Conservation (phyloP, 257 asterid genomes). For the Solanum pimpinellifolium region DNA sequence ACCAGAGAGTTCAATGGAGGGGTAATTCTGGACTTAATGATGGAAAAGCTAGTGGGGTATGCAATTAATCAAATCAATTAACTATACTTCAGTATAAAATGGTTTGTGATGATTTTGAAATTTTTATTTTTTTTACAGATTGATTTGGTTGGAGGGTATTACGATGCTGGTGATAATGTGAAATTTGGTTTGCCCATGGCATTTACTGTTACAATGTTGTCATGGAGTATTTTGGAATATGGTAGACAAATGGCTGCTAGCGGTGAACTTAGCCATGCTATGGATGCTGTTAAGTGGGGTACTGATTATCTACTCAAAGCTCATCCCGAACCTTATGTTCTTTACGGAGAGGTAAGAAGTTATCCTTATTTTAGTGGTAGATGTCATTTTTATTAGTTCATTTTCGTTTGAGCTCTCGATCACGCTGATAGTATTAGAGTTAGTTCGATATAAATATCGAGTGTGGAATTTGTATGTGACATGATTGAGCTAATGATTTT, state of each 20-base stretch:
- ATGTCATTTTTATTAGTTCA: no score
- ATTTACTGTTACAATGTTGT: slow-evolving; percentile 84
- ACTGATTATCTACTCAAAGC: slow-evolving; percentile 95
- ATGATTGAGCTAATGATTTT: not conserved
- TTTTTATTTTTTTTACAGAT: slow-evolving; percentile 31
- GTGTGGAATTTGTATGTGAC: not conserved
- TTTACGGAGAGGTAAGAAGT: slow-evolving; percentile 55
- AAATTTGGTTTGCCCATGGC: slow-evolving; percentile 98
- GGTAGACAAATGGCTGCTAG: slow-evolving; percentile 61
- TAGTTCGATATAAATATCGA: not conserved
- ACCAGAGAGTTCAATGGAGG: slow-evolving; percentile 84
- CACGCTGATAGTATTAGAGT: fast-evolving
- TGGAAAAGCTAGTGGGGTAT: slow-evolving; percentile 78
- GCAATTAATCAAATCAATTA: not conserved
- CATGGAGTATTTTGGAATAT: slow-evolving; percentile 88
- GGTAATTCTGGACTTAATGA: slow-evolving; percentile 88
- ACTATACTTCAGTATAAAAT: not conserved
- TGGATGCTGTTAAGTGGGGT: slow-evolving; percentile 94
- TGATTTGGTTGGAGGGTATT: slow-evolving; percentile 96
- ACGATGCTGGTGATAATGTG: slow-evolving; percentile 97
- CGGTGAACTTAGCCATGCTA: slow-evolving; percentile 78
- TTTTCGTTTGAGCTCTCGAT: no score
- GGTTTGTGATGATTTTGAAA: not conserved
- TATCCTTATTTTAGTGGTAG: not conserved
- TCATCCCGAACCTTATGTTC: slow-evolving; percentile 75